phyloP scores from a whole-genome alignment of 345 rosid genomes.

The Syzygium grande region DNA sequence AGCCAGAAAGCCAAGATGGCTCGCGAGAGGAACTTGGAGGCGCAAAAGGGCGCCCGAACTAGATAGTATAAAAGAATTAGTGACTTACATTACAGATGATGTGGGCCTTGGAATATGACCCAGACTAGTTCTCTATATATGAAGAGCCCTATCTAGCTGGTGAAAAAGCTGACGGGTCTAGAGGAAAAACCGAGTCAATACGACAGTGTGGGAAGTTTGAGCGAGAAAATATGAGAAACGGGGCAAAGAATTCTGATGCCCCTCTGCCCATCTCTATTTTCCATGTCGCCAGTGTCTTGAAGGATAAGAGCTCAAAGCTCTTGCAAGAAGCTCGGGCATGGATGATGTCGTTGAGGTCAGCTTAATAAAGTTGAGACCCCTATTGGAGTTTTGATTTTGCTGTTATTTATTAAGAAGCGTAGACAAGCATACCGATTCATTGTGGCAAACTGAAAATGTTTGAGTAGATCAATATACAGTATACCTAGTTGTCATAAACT shows the following conservation, averaged over 20 bases:
- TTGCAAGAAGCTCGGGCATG: conserved; percentile 78
- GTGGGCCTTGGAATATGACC: conserved; percentile 99
- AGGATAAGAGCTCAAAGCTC: conserved; percentile 84
- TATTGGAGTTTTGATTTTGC: background rate
- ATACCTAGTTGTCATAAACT: background rate
- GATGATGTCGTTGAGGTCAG: conserved; percentile 88
- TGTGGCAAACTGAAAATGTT: background rate
- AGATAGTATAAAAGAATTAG: background rate
- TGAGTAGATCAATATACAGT: background rate
- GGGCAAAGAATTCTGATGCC: conserved; percentile 40
- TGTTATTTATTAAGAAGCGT: background rate
- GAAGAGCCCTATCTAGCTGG: conserved; percentile 46
- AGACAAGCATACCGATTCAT: background rate
- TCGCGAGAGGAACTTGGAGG: too few relatives aligned
- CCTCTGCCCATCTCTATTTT: conserved; percentile 91
- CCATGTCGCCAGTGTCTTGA: conserved; percentile 94
- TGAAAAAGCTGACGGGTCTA: conserved; percentile 45
- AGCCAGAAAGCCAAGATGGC: too few relatives aligned
- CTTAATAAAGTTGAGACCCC: background rate
- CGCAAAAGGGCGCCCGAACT: too few relatives aligned
- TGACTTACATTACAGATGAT: conserved; percentile 63
- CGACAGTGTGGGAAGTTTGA: conserved; percentile 81
- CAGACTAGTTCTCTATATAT: conserved; percentile 60
- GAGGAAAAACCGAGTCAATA: conserved; percentile 49
- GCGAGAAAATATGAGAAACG: conserved; percentile 73